These are phyloP conservation scores for Ogataea populi-albae DNA, from an alignment of 805 yeast genomes.

Conservation along the genomic window DNA sequence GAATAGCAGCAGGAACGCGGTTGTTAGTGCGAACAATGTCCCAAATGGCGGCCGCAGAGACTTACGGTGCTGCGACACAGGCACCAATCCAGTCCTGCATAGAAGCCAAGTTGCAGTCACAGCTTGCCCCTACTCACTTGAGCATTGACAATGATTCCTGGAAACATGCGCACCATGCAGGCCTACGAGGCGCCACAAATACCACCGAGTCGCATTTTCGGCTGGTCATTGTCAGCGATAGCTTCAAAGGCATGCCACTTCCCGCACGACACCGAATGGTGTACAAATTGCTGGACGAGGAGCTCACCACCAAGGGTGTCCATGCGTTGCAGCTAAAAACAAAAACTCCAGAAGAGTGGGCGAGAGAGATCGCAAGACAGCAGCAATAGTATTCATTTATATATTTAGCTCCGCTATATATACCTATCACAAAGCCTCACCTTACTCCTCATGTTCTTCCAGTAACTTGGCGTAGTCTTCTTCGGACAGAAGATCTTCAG, in stretches of 20 bases:
- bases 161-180: conserved; percentile 85
- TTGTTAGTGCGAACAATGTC: no score
- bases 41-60: conserved; percentile 2
- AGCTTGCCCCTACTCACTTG: conserved; percentile 44
- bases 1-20: no score
- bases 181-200: conserved; percentile 71
- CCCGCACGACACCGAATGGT: conserved; percentile 79
- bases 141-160: conserved; percentile 76
- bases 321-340: conserved; percentile 89
- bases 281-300: conserved; percentile 67
- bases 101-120: conserved; percentile 38
- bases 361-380: conserved; percentile 14
- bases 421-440: conserved; percentile 6
- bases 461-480: conserved; percentile 57
- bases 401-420: no score
- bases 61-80: conserved; percentile 16
- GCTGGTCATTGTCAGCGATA: conserved; percentile 66
- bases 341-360: conserved; percentile 63
- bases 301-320: conserved; percentile 65
- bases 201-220: conserved; percentile 79
- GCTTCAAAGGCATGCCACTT: conserved; percentile 59
- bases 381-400: no score
- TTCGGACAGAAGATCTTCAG: conserved; percentile 48
- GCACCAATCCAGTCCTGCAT: conserved; percentile 54
- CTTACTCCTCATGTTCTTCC: conserved; percentile 46